These are phyloP conservation scores for Cyanidioschyzon merolae DNA, from an alignment of 23 red algal genomes.

Conservation along the genomic window DNA sequence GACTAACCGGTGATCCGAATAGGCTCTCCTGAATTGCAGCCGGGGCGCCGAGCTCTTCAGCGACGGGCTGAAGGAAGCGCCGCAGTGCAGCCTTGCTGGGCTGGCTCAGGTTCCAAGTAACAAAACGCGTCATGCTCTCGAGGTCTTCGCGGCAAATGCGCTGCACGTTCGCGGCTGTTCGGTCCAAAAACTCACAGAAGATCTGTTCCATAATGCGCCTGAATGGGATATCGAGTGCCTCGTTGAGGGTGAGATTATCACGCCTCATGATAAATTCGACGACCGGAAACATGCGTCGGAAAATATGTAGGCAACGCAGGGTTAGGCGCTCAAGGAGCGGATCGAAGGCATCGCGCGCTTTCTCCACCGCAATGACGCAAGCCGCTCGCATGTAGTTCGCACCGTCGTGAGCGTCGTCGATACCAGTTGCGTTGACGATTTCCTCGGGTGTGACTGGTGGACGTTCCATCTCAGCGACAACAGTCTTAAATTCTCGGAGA, in stretches of 20 bases:
- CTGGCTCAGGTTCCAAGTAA: slow-evolving; percentile 12
- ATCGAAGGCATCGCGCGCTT: slow-evolving; percentile 5
- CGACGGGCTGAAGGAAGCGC: slow-evolving; percentile 14
- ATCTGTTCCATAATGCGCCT: slow-evolving; percentile 3
- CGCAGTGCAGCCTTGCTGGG: slow-evolving; percentile 17
- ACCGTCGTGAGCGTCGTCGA: slow-evolving; percentile 13
- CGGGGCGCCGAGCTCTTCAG: slow-evolving; percentile 6
- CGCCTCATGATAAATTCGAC: slow-evolving; percentile 3
- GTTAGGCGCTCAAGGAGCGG: neutral
- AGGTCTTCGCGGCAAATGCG: slow-evolving; percentile 12
- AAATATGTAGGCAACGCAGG: slow-evolving; percentile 6
- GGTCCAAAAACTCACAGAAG: slow-evolving; percentile 4
- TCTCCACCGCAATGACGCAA: slow-evolving; percentile 11
- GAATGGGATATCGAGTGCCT: neutral
- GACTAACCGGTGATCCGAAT: slow-evolving; percentile 8
- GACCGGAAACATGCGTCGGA: slow-evolving; percentile 7
- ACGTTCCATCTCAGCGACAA: slow-evolving; percentile 15
- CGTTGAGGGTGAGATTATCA: neutral
- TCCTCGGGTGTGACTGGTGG: slow-evolving; percentile 14
- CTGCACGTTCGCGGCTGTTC: neutral
- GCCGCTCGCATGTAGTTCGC: slow-evolving; percentile 10
- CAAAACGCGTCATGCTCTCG: slow-evolving; percentile 16
- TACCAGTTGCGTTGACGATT: slow-evolving; percentile 9
- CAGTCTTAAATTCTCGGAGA: neutral
- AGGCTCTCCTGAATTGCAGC: slow-evolving; percentile 15